Conservation (phyloP, 345 rosid genomes). For the Pugionium dolabratum region DNA sequence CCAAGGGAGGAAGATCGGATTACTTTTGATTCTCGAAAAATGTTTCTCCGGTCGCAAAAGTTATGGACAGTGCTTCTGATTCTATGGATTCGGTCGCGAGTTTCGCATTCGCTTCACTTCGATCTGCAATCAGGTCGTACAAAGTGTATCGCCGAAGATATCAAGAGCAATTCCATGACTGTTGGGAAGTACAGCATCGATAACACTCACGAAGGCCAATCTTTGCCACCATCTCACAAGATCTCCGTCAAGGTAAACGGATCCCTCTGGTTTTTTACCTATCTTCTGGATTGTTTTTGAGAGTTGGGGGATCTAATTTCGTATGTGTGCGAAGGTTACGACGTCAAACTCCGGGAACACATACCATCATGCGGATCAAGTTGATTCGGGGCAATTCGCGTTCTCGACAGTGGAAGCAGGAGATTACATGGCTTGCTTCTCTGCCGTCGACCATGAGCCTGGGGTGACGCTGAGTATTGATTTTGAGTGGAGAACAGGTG, state of each 20-base stretch:
- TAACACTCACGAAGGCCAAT: conserved; percentile 65
- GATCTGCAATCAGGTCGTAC: conserved; percentile 79
- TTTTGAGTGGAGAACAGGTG: conserved; percentile 89
- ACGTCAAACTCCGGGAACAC: conserved; percentile 69
- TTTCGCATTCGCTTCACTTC: conserved; percentile 63
- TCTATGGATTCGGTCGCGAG: conserved; percentile 37
- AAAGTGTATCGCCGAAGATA: conserved; percentile 90
- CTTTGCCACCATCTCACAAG: conserved; percentile 72
- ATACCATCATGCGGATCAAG: conserved; percentile 65
- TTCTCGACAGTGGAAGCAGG: conserved; percentile 83
- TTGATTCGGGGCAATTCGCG: conserved; percentile 85
- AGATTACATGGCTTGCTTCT: conserved; percentile 84
- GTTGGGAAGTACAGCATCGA: conserved; percentile 85
- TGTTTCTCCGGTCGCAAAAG: conserved; percentile 32
- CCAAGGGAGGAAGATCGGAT: too few relatives aligned
- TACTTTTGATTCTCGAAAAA: conserved; percentile 6
- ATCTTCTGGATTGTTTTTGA: neutral
- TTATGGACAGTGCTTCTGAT: conserved; percentile 32
- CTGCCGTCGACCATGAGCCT: conserved; percentile 65
- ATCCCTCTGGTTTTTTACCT: conserved; percentile 16
- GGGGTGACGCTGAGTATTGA: conserved; percentile 54
- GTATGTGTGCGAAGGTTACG: conserved; percentile 47
- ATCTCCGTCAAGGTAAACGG: conserved; percentile 65
- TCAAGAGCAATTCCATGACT: conserved; percentile 77
- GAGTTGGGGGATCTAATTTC: conserved; percentile 6